Evolutionary conservation across 768 basidiomycete species (phyloP), one percentile per base, ranked within the genome.

Genomic region (Xerocomus brunneocitrinus): DNA sequence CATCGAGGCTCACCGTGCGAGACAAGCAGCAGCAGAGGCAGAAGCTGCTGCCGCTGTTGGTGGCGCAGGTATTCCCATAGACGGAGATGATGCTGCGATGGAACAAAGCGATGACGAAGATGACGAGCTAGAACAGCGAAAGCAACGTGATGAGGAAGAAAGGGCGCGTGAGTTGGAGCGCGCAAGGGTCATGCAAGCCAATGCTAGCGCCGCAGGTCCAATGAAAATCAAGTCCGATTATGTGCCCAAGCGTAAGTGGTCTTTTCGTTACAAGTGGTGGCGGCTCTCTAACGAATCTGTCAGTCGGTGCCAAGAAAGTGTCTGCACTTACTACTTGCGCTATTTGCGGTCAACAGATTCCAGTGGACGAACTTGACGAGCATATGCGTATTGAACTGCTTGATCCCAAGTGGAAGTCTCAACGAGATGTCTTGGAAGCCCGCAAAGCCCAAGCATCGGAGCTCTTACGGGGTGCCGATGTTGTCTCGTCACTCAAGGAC

Each of bases 311-410:
- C 38, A 85, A 83, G 71, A 70, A 71, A 57, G 78, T 80, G 59
- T 77, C 73, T 47, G 79, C 84, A 35, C 85, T 89, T 73, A 89
- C 92, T 4, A 93, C 88, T 28, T 98, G 94, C 74, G 80, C 87
- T 16, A 88, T 98, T 62, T 97, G 95, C 73, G 87, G 89, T n/a
- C 95, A 98, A 69, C 88, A 93, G 70, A 90, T 99, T 35, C 87
- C 97, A 27, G 87, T 95, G 62, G 90, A 97, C 72, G 95, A 98
- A 68, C 75, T 98, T 42, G 84, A 95, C 61, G 95, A 98, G 67
- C 97, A 98, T 70, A 94, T 98, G 84, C 91, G 97, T 62, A 98
- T 98, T 66, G 97, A 99, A 68, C 71, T 98, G 56, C 81, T 99
- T 61, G 97, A 99, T 72, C 97, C 97, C 39, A 85, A 87, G 68